Evolutionary conservation across 148 eudicot genomes (phyloP), one percentile per base, ranked within the genome.

Genomic region (Drosera capensis): DNA sequence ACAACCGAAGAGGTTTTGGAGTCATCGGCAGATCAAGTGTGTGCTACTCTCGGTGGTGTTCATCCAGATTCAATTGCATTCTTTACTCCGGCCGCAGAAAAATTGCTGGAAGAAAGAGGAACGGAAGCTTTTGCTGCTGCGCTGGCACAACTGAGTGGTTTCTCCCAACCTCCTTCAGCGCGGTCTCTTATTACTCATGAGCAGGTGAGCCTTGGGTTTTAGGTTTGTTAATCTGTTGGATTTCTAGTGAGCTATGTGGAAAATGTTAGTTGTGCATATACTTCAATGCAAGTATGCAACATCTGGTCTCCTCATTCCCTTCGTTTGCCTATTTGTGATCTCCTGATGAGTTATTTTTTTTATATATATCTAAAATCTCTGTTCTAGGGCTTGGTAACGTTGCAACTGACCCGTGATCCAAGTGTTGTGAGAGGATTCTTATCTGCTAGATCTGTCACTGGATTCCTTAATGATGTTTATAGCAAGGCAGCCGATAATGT

Each of bases 81-180:
- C 66, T 90, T 90, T 65, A 73, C 85, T 49, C 93, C 93, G 44
- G 71, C 94, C 63, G 97, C 97, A 39, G 71, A 90, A 39, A 80
- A 73, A 48, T 68, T 90, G 48, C 58, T 84, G 48, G 82, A 84
- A 13, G 71, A 78, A 52, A 68, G 63, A 54, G 97, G 97, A 51
- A 66, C 80, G 12, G 49, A 53, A 54, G 87, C 97, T 46, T 87
- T 90, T 64, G 95, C 97, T 48, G 97, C 97, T 44, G 97, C 97
- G n/a, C 48, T 90, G 44, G 97, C 97, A 24, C 90, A 79, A 34
- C 46, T 90, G 72, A 84, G 97, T 66, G 97, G 97, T 19, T 90
- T 90, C 65, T 64, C 95, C 21, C 77, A 70, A 67, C 97, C 95
- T 65, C 97, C 95, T 43, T 84, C 97, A 2, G 71, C 95, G 44